These are phyloP conservation scores for Cucurbita pepo DNA, from an alignment of 306 rosid species.

Conservation along the genomic window DNA sequence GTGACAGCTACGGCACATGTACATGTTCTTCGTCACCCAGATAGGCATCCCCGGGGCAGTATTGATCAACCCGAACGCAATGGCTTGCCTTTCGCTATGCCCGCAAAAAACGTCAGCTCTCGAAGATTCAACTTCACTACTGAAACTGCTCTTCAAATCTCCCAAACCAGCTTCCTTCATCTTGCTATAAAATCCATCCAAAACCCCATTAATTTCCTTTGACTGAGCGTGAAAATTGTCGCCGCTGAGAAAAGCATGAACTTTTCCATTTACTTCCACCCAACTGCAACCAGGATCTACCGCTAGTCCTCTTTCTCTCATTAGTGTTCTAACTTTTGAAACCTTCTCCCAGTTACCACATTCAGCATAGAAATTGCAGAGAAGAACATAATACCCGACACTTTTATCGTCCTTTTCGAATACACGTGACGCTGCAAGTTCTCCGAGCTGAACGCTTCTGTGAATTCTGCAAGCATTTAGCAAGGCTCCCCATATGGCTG, in stretches of 20 bases:
- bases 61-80: conserved; percentile 59
- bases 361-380: conserved; percentile 61
- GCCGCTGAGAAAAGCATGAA: conserved; percentile 81
- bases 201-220: conserved; percentile 35
- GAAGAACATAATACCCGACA: conserved; percentile 67
- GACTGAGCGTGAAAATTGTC: conserved; percentile 56
- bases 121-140: conserved; percentile 43
- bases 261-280: conserved; percentile 70
- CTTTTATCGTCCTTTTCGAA: conserved; percentile 38
- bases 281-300: conserved; percentile 93
- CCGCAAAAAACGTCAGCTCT: conserved; percentile 89
- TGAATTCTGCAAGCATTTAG: conserved; percentile 75
- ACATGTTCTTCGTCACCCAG: conserved; percentile 79
- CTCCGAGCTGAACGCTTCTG: conserved; percentile 56
- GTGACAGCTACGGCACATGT: conserved; percentile 79
- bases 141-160: conserved; percentile 17
- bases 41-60: conserved; percentile 74
- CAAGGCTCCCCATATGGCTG: conserved; percentile 89
- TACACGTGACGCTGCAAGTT: conserved; percentile 52
- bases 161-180: conserved; percentile 38
- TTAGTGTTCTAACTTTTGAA: conserved; percentile 42
- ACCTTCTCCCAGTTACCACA: conserved; percentile 59
- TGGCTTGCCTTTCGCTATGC: conserved; percentile 76
- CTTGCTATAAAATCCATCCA: conserved; percentile 61
- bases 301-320: conserved; percentile 56